Base-by-base conservation (phyloP, 2,329 filamentous ascomycete genomes). In the Aspergillus sojae region DNA sequence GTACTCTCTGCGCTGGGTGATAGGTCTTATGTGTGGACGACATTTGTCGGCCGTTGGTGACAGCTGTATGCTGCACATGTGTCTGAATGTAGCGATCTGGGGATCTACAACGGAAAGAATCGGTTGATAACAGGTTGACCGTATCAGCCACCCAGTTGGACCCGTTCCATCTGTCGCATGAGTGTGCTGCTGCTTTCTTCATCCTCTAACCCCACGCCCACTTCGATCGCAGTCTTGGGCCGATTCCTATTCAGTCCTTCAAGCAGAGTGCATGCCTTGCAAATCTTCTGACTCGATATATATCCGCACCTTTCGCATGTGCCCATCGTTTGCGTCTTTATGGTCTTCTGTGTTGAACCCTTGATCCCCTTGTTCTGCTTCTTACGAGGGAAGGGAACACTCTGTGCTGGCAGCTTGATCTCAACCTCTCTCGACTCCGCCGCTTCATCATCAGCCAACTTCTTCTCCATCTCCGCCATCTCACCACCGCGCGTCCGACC, bases 261-360 rank as follows among this genome's bases (percentile, higher is more conserved):
- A 3, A 99, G 85, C 52, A 99, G 82, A 65, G 89, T 90, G 76
- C 95, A 99, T 0, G 95, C 95, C 79, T 99, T 96, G 79, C 95
- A 99, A 45, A 97, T 87, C 34, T 88, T 86, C 78, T 99, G 95
- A 71, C 94, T 97, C 2, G 95, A 97, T 78, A 99, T 91, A 76
- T 98, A 99, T 16, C 95, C 95, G 71, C 95, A 99, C 58, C 88
- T 89, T 72, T 90, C 87, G 74, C 95, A 99, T 67, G 89, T 89
- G 1, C 94, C 92, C 69, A 97, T 85, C 16, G 73, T 75, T 60
- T 80, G 78, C 7, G 67, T 67, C 64, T 79, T 79, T 52, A 89
- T 89, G 71, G 87, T 85, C 57, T 73, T 74, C 36, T 68, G 67
- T 16, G 65, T 63, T 69, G 48, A 52, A 30, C 55, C 61, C 58